Conservation (phyloP, 495 filamentous ascomycete species). For the Clohesyomyces aquaticus region DNA sequence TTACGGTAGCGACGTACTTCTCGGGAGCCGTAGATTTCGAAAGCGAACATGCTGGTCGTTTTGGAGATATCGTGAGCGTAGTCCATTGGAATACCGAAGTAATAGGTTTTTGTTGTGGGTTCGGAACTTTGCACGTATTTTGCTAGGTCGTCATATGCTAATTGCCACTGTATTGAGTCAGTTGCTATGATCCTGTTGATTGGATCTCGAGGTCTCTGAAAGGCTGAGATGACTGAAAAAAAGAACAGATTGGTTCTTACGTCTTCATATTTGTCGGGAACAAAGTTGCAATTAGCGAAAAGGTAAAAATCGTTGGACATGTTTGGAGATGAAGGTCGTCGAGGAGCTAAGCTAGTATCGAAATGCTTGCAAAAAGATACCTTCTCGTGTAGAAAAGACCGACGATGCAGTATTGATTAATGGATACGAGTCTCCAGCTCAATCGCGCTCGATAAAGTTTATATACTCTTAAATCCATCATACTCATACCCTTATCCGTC, state of each 20-base stretch:
- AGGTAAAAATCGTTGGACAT: slow-evolving; percentile 37
- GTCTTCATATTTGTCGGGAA: slow-evolving; percentile 38
- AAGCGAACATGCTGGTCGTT: slow-evolving; percentile 40
- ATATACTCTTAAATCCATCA: slow-evolving; percentile 8
- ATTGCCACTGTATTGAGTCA: slow-evolving; percentile 40
- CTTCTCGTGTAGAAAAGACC: background rate
- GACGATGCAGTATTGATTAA: background rate
- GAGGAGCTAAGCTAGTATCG: no score
- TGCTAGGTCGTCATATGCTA: slow-evolving; percentile 39
- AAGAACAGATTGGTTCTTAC: slow-evolving; percentile 18
- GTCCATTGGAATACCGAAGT: slow-evolving; percentile 41
- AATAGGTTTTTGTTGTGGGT: slow-evolving; percentile 38
- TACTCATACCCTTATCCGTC: slow-evolving; percentile 19
- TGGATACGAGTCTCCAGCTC: background rate
- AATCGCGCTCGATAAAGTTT: background rate
- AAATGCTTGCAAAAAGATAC: no score
- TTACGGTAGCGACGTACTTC: no score
- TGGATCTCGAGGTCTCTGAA: background rate
- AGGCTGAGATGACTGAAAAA: background rate
- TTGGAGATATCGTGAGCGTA: slow-evolving; percentile 36
- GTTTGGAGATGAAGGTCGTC: no score
- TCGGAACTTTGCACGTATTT: slow-evolving; percentile 26
- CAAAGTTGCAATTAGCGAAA: slow-evolving; percentile 40
- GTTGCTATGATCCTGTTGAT: background rate
- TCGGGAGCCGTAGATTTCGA: slow-evolving; percentile 36